A percentile compares a stretch with the other conserved stretches of the same genome.
These are phyloP conservation scores for Dacryopinax spathularia DNA, from an alignment of 768 basidiomycete species.

Conservation along the genomic window DNA sequence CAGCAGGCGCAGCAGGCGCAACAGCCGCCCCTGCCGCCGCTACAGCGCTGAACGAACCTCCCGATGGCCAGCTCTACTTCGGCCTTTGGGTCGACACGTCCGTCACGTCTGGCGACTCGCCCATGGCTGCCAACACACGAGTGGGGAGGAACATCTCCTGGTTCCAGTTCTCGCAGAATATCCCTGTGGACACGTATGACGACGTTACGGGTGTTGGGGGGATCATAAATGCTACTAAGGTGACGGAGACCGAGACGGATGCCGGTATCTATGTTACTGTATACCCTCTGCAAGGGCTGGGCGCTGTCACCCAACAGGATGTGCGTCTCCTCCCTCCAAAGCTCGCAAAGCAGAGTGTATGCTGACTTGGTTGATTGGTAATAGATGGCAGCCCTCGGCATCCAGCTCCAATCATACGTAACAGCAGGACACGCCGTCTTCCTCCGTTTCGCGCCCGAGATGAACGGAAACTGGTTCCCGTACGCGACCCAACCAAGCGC, in stretches of 20 bases:
- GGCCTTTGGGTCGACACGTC: neutral
- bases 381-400: conserved; percentile 11
- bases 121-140: neutral
- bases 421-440: conserved; percentile 16
- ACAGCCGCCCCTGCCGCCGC: neutral
- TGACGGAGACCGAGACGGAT: conserved; percentile 12
- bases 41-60: neutral
- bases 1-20: no score
- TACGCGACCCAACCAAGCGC: conserved; percentile 16
- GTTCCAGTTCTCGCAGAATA: conserved; percentile 2
- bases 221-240: neutral
- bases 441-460: conserved; percentile 21
- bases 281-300: conserved; percentile 14
- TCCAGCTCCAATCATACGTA: conserved; percentile 13
- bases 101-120: neutral
- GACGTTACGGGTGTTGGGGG: neutral
- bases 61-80: neutral
- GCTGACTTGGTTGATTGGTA: neutral
- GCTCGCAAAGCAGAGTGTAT: neutral
- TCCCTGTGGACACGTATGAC: neutral
- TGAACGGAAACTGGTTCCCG: conserved; percentile 19
- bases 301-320: conserved; percentile 15
- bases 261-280: conserved; percentile 21
- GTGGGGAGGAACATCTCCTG: neutral
- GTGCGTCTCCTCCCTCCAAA: neutral